phyloP scores from a whole-genome alignment of 2,329 filamentous ascomycete genomes.

The Microcyclosporella mali region DNA sequence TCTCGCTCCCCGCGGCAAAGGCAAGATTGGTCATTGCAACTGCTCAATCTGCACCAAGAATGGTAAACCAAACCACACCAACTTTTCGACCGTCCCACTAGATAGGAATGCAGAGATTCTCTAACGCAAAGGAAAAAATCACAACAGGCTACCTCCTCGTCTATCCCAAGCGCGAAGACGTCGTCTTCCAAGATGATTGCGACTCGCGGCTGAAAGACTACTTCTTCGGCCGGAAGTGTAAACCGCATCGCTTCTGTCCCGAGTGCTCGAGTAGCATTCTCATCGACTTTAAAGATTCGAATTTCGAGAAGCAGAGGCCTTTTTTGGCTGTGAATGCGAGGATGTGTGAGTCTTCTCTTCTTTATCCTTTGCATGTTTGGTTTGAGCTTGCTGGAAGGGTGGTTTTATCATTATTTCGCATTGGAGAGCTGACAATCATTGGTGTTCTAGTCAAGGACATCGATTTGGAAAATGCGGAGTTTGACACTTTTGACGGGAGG shows the following conservation, averaged over 20 bases:
- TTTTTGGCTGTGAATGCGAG: slow-evolving; percentile 17
- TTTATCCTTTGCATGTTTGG: neutral
- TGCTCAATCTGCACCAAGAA: slow-evolving; percentile 26
- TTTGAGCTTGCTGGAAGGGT: neutral
- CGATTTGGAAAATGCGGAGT: slow-evolving; percentile 11
- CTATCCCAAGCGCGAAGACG: slow-evolving; percentile 15
- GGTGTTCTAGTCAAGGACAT: slow-evolving; percentile 15
- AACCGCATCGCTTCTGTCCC: slow-evolving; percentile 22
- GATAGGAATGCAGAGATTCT: no score
- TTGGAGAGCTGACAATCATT: neutral
- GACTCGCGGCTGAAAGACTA: slow-evolving; percentile 16
- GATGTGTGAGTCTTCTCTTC: no score
- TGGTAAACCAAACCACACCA: slow-evolving; percentile 8
- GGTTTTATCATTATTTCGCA: neutral
- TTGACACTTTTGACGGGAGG: slow-evolving; percentile 10
- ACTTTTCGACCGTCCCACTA: no score
- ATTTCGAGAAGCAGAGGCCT: slow-evolving; percentile 4
- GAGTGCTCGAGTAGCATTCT: slow-evolving; percentile 21
- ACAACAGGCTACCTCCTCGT: slow-evolving; percentile 21
- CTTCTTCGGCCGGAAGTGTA: slow-evolving; percentile 15
- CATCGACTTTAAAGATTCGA: slow-evolving; percentile 19
- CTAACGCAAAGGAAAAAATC: no score
- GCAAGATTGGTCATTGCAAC: slow-evolving; percentile 19
- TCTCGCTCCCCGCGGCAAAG: slow-evolving; percentile 13
- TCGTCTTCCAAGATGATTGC: slow-evolving; percentile 15